These are phyloP conservation scores for Pseudopithomyces maydicus DNA, from an alignment of 2,329 filamentous ascomycete species.

Conservation along the genomic window DNA sequence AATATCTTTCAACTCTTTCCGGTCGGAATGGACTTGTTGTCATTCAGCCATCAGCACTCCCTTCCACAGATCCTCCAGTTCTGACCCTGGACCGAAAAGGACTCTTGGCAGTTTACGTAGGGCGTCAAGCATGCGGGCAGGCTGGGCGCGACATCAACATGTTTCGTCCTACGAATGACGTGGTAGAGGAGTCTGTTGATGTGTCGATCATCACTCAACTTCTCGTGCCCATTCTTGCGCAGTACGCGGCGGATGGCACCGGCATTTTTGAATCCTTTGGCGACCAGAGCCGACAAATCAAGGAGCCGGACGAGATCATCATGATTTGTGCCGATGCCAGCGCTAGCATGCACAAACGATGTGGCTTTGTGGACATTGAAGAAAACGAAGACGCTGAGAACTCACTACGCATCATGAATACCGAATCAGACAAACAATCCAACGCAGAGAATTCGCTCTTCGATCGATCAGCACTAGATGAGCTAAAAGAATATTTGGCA, in stretches of 20 bases:
- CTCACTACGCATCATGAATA: background rate
- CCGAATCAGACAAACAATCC: too few relatives aligned
- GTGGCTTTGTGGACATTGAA: constrained; percentile 39
- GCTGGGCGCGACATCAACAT: constrained; percentile 41
- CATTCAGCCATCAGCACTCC: too few relatives aligned
- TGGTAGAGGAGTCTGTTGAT: constrained; percentile 38
- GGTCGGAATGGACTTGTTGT: too few relatives aligned
- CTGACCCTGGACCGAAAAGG: constrained; percentile 43
- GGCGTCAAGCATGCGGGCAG: constrained; percentile 35
- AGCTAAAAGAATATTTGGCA: constrained; percentile 28
- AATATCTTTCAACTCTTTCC: constrained; percentile 9
- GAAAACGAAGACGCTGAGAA: constrained; percentile 13
- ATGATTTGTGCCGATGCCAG: constrained; percentile 45
- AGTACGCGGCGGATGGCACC: constrained; percentile 39
- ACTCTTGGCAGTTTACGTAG: constrained; percentile 43
- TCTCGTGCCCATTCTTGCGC: constrained; percentile 31
- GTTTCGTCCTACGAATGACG: constrained; percentile 34
- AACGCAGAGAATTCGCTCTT: background rate
- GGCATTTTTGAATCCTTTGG: constrained; percentile 41
- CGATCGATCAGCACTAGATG: constrained; percentile 19
- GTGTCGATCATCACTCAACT: constrained; percentile 41
- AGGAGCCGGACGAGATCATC: constrained; percentile 40
- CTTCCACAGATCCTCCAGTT: constrained; percentile 33
- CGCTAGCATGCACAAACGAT: constrained; percentile 34
- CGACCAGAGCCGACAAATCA: constrained; percentile 27